Evolutionary conservation across 257 asterid species (phyloP), one percentile per base, ranked within the genome.

Genomic region (Jacaranda mimosifolia): DNA sequence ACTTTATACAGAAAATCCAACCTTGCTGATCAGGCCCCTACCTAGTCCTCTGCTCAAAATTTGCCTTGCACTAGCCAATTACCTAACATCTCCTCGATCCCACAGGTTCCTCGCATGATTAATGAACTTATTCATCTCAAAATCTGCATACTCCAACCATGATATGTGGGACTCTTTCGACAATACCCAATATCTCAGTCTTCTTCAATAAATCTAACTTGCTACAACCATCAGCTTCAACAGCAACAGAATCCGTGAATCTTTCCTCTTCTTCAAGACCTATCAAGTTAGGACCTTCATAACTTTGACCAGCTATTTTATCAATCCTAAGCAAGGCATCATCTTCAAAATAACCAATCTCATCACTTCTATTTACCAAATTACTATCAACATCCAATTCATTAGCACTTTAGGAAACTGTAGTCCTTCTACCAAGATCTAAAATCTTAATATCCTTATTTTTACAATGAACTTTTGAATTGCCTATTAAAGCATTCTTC

Each of bases 111-210:
- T n/a, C n/a, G n/a, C n/a, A n/a, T n/a, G 32, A 26, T 1, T 26
- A 26, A 79, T 95, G 91, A 35, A 87, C 81, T 26, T 26, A 26
- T 26, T 26, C 2, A 26, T n/a, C n/a, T n/a, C n/a, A n/a, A n/a
- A n/a, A n/a, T n/a, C n/a, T n/a, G n/a, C n/a, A n/a, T n/a, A n/a
- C n/a, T n/a, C n/a, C n/a, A n/a, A n/a, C n/a, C n/a, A n/a, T n/a
- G n/a, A n/a, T n/a, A n/a, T n/a, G 32, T 12, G 21, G n/a, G 7
- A 26, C 62, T 68, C 11, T 13, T 18, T 13, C 70, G n/a, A 48
- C 68, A 40, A 51, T 26, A 70, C 48, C 74, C 1, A 15, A 10
- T 40, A 32, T 40, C 69, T 45, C 15, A 63, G 14, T 81, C 45
- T 70, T 72, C 53, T 63, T 65, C 13, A 51, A 21, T 8, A 48